Evolutionary conservation across 805 yeast species (phyloP).

Genomic region (Pichia nakasei): DNA sequence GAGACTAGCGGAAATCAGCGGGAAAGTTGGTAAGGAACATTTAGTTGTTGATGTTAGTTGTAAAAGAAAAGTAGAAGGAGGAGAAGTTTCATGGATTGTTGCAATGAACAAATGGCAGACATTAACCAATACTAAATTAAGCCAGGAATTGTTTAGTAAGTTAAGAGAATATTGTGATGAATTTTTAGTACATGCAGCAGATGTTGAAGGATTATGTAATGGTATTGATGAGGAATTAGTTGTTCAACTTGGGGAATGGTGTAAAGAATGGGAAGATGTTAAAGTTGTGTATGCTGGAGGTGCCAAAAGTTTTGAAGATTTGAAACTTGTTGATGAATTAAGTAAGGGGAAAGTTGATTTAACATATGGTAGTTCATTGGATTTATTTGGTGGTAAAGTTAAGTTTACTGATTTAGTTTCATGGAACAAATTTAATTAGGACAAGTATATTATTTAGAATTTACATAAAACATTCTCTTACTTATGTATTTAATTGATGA

Average conservation of each 20-base stretch:
- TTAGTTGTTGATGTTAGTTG: constrained; percentile 91
- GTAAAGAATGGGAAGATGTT: constrained; percentile 34
- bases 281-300: constrained; percentile 97
- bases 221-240: constrained; percentile 88
- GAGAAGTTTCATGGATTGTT: constrained; percentile 70
- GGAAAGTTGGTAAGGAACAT: constrained; percentile 50
- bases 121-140: constrained; percentile 56
- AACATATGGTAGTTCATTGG: constrained; percentile 88
- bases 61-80: constrained; percentile 30
- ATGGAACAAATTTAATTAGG: constrained; percentile 48
- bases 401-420: constrained; percentile 62
- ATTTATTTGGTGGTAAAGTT: constrained; percentile 92
- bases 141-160: constrained; percentile 39
- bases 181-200: constrained; percentile 94
- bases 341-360: constrained; percentile 82
- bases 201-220: constrained; percentile 91
- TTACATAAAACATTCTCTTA: background rate
- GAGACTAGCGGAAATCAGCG: constrained; percentile 43
- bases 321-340: constrained; percentile 53
- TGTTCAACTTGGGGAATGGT: constrained; percentile 65
- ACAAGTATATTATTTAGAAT: too few species aligned
- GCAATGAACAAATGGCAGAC: constrained; percentile 98
- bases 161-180: constrained; percentile 70
- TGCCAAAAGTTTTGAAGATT: constrained; percentile 66
- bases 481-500: background rate